These are phyloP conservation scores for Colletotrichum liaoningense DNA, from an alignment of 2,329 filamentous ascomycete species.

Conservation along the genomic window DNA sequence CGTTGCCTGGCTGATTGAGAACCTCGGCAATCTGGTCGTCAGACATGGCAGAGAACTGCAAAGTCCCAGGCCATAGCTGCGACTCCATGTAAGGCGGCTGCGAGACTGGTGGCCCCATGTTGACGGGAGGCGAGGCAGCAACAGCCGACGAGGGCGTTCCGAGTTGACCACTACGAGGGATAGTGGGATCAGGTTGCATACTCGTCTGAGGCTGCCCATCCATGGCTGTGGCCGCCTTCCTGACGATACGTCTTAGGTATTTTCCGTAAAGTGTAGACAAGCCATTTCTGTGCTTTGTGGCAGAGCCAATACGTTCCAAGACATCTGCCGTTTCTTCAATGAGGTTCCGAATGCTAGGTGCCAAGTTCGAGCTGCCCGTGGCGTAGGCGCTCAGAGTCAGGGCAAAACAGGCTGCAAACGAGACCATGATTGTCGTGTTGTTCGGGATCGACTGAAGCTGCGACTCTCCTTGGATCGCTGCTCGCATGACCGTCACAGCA, in stretches of 20 bases:
- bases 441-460: slow-evolving; percentile 82
- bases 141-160: slow-evolving; percentile 19
- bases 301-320: slow-evolving; percentile 74
- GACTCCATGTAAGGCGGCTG: slow-evolving; percentile 42
- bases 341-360: slow-evolving; percentile 71
- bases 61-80: slow-evolving; percentile 58
- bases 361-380: slow-evolving; percentile 66
- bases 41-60: slow-evolving; percentile 77
- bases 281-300: slow-evolving; percentile 74
- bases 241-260: slow-evolving; percentile 57
- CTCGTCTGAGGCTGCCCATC: slow-evolving; percentile 22
- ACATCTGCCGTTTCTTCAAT: slow-evolving; percentile 77
- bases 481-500: slow-evolving; percentile 79
- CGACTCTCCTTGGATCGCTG: slow-evolving; percentile 77
- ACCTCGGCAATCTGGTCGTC: slow-evolving; percentile 76
- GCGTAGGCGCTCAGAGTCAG: slow-evolving; percentile 72
- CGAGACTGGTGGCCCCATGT: slow-evolving; percentile 38
- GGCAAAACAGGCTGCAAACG: slow-evolving; percentile 78
- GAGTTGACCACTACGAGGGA: slow-evolving; percentile 16
- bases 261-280: slow-evolving; percentile 66
- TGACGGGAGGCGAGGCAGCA: slow-evolving; percentile 22
- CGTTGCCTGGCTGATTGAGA: slow-evolving; percentile 71
- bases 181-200: slow-evolving; percentile 3
- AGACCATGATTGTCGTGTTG: slow-evolving; percentile 83
- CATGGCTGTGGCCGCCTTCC: slow-evolving; percentile 46